phyloP scores from a whole-genome alignment of 257 asterid genomes.

The Nicotiana obtusifolia region DNA sequence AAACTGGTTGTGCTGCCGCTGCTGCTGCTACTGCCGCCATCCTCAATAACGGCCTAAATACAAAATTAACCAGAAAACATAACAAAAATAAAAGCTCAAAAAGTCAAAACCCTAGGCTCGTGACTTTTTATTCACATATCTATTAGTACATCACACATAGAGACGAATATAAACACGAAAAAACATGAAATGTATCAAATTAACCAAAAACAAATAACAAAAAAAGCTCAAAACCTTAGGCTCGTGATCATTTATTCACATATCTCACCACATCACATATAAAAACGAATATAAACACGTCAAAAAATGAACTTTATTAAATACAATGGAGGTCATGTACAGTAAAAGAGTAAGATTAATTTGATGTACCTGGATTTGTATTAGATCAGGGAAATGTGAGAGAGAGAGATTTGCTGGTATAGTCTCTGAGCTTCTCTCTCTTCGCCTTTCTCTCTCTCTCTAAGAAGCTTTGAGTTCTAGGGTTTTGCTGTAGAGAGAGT shows the following conservation, averaged over 20 bases:
- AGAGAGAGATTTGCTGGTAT: slow-evolving; percentile 36
- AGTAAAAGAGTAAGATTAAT: slow-evolving; percentile 21
- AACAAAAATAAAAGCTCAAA: slow-evolving; percentile 1
- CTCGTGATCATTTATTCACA: neutral
- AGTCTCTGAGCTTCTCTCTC: slow-evolving; percentile 26
- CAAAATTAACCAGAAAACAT: neutral
- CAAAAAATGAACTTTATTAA: neutral
- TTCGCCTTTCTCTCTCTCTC: neutral
- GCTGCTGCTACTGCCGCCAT: slow-evolving; percentile 41
- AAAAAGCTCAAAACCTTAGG: neutral
- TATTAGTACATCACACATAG: neutral
- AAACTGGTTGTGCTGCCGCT: slow-evolving; percentile 37
- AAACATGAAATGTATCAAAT: neutral
- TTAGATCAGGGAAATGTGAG: slow-evolving; percentile 29
- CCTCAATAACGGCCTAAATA: slow-evolving; percentile 26
- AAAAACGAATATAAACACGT: neutral
- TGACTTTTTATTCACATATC: neutral
- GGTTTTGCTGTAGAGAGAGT: slow-evolving; percentile 31
- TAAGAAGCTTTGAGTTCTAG: slow-evolving; percentile 33
- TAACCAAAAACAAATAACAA: neutral
- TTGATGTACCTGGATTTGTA: slow-evolving; percentile 43
- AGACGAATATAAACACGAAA: neutral
- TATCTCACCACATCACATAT: neutral
- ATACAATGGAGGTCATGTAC: neutral
- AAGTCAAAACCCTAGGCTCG: neutral